Evolutionary conservation across 2,329 filamentous ascomycete genomes (phyloP).

Genomic region (Venturia oleaginea): DNA sequence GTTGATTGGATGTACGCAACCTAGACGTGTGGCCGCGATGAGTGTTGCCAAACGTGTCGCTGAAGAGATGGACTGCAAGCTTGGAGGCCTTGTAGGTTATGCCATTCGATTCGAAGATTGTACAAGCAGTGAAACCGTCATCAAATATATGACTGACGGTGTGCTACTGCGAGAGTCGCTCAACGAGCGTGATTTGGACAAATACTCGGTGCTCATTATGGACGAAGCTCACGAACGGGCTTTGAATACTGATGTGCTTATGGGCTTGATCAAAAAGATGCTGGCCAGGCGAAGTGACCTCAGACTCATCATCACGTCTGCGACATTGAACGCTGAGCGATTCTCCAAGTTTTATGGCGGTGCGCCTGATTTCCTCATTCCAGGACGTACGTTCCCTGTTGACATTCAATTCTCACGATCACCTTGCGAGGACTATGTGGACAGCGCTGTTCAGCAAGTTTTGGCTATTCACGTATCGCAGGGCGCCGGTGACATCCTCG

Average conservation of each 20-base stretch:
- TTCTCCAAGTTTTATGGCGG: constrained; percentile 96
- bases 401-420: constrained; percentile 93
- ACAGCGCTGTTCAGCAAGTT: constrained; percentile 92
- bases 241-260: constrained; percentile 91
- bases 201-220: constrained; percentile 98
- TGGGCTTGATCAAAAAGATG: constrained; percentile 97
- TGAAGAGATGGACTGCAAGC: constrained; percentile 92
- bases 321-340: constrained; percentile 95
- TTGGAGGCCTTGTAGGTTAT: constrained; percentile 85
- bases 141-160: constrained; percentile 99
- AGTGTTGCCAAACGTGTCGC: constrained; percentile 96
- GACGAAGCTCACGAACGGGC: constrained; percentile 97
- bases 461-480: constrained; percentile 94
- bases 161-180: constrained; percentile 88
- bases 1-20: constrained; percentile 94
- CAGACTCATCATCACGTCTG: constrained; percentile 94
- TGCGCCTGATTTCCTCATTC: constrained; percentile 92
- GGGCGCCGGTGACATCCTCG: constrained; percentile 83
- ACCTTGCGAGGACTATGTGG: constrained; percentile 95
- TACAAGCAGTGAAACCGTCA: constrained; percentile 86
- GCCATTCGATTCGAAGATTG: constrained; percentile 98
- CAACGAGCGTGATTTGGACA: constrained; percentile 84
- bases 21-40: constrained; percentile 94
- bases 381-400: constrained; percentile 91
- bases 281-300: constrained; percentile 79